These are phyloP conservation scores for Marchantia polymorpha DNA, from an alignment of 225 moss, liverwort and hornwort genomes.

Conservation along the genomic window DNA sequence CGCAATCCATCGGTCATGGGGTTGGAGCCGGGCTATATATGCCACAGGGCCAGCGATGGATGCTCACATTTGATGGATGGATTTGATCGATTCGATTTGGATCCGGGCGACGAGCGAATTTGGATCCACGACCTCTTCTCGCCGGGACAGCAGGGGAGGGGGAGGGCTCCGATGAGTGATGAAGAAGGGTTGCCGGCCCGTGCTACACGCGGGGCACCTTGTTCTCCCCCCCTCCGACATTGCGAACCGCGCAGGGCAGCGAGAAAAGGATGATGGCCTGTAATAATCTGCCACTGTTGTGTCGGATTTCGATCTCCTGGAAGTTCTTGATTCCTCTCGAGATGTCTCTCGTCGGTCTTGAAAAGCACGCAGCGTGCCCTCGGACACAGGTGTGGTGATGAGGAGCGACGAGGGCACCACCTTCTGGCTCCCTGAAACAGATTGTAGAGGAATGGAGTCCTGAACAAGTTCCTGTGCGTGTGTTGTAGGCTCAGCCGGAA, in stretches of 20 bases:
- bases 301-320: neutral
- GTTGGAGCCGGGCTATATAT: neutral
- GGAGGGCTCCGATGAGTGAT: neutral
- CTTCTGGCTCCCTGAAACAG: neutral
- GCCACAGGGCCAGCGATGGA: conserved; percentile 1
- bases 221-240: neutral
- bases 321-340: neutral
- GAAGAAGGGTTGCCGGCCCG: conserved; percentile 6
- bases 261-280: neutral
- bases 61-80: neutral
- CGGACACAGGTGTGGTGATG: neutral
- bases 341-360: neutral
- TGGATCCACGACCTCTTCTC: neutral
- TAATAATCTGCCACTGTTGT: neutral
- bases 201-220: neutral
- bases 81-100: neutral
- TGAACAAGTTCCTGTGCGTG: neutral
- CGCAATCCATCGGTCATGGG: neutral
- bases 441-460: neutral
- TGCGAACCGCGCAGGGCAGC: neutral
- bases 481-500: conserved; percentile 4
- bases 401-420: neutral
- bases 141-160: neutral
- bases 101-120: neutral
- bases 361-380: neutral